Conservation (phyloP, 2,329 filamentous ascomycete species). For the Fulvia fulva region DNA sequence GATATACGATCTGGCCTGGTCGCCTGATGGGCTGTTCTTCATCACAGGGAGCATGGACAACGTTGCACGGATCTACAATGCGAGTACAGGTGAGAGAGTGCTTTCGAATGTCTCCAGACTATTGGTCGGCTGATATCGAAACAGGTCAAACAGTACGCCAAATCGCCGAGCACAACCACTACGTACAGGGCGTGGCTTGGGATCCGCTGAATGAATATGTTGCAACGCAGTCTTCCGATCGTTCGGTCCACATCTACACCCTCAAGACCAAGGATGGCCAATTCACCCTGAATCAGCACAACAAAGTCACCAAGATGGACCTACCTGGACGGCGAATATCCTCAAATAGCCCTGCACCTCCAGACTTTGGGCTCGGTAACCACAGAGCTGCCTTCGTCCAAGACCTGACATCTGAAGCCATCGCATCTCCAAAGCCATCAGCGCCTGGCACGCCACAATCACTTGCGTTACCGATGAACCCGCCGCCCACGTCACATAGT, state of each 20-base stretch:
- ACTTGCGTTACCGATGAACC: slow-evolving; percentile 89
- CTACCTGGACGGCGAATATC: slow-evolving; percentile 87
- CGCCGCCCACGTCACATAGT: slow-evolving; percentile 85
- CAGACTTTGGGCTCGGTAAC: slow-evolving; percentile 60
- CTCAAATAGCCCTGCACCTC: slow-evolving; percentile 85
- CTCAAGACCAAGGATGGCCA: slow-evolving; percentile 95
- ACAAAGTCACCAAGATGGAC: slow-evolving; percentile 86
- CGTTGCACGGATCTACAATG: slow-evolving; percentile 93
- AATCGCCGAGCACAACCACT: slow-evolving; percentile 96
- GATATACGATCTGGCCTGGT: slow-evolving; percentile 98
- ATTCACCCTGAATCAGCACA: slow-evolving; percentile 74
- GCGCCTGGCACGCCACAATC: slow-evolving; percentile 92
- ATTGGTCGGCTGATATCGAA: slow-evolving; percentile 16
- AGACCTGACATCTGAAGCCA: slow-evolving; percentile 51
- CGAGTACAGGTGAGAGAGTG: slow-evolving; percentile 65
- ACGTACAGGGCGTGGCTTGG: slow-evolving; percentile 97
- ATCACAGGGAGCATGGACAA: slow-evolving; percentile 99
- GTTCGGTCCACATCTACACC: slow-evolving; percentile 95
- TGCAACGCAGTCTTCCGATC: slow-evolving; percentile 94
- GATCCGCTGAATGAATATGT: slow-evolving; percentile 98
- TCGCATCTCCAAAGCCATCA: slow-evolving; percentile 82
- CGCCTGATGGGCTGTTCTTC: slow-evolving; percentile 92
- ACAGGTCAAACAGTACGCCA: slow-evolving; percentile 71
- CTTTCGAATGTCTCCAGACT: not conserved
- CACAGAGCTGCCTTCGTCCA: slow-evolving; percentile 58